These are phyloP conservation scores for Cylindrodendrum hubeiense DNA, from an alignment of 2,329 filamentous ascomycete genomes.

Conservation along the genomic window DNA sequence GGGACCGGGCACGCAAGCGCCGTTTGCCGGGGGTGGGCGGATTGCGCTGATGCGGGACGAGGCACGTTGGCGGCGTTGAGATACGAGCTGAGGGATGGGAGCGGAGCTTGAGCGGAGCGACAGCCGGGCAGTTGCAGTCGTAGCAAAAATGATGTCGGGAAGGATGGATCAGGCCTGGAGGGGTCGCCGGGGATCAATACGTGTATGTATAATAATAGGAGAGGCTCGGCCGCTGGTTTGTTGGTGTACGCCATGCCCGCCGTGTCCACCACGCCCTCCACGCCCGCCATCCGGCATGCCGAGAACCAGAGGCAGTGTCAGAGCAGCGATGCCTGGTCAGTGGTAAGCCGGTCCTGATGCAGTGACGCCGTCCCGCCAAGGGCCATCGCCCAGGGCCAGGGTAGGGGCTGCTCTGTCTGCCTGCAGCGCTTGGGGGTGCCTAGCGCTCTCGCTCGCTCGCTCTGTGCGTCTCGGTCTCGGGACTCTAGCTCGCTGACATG, in stretches of 20 bases:
- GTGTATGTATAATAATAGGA: slow-evolving; percentile 30
- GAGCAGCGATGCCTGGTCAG: slow-evolving; percentile 14
- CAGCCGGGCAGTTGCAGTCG: slow-evolving; percentile 13
- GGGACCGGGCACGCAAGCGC: slow-evolving; percentile 20
- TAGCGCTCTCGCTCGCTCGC: not conserved
- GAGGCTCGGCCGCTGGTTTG: slow-evolving; percentile 7
- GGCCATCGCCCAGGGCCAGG: not conserved
- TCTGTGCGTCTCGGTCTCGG: not conserved
- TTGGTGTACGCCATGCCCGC: slow-evolving; percentile 12
- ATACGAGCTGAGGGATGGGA: slow-evolving; percentile 22
- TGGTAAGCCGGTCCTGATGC: slow-evolving; percentile 1
- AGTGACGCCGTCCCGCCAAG: slow-evolving; percentile 8
- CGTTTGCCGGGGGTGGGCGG: slow-evolving; percentile 18
- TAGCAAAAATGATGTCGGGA: slow-evolving; percentile 14
- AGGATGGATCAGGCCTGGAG: slow-evolving; percentile 18
- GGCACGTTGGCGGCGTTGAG: slow-evolving; percentile 15
- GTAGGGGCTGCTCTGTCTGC: not conserved
- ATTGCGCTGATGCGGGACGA: slow-evolving; percentile 21
- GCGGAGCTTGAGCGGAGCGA: not conserved
- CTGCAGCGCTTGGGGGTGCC: slow-evolving; percentile 3
- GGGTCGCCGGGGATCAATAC: slow-evolving; percentile 25
- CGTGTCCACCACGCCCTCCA: no score
- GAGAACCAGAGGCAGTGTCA: slow-evolving; percentile 25
- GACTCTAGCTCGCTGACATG: slow-evolving; percentile 17
- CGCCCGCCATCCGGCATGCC: slow-evolving; percentile 7